A percentile compares a stretch with the other conserved stretches of the same genome.
phyloP scores from a whole-genome alignment of 768 basidiomycete species.

The Lyophyllum decastes region DNA sequence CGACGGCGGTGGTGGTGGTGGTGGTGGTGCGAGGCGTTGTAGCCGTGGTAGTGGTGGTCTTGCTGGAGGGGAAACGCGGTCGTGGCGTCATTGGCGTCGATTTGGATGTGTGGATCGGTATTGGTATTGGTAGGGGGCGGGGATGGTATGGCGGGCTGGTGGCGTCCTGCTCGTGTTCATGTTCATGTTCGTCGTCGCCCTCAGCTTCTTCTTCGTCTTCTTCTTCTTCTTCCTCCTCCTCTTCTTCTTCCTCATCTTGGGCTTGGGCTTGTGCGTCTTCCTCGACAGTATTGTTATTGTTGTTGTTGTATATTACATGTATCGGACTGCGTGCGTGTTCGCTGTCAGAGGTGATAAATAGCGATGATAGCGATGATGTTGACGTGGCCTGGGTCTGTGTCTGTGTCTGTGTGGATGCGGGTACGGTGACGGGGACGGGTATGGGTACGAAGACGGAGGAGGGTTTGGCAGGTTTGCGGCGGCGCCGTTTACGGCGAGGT shows the following conservation, averaged over 20 bases:
- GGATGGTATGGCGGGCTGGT: slow-evolving; percentile 4
- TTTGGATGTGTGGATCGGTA: slow-evolving; percentile 15
- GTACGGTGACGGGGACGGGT: too few species aligned
- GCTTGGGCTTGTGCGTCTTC: too few species aligned
- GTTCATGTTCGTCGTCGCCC: neutral
- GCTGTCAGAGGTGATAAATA: neutral
- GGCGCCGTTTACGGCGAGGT: slow-evolving; percentile 32
- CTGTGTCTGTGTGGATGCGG: too few species aligned
- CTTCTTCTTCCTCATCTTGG: too few species aligned
- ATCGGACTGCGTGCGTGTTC: neutral
- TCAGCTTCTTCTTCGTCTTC: slow-evolving; percentile 1
- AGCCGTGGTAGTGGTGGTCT: neutral
- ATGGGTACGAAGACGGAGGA: too few species aligned
- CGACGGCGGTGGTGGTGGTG: neutral
- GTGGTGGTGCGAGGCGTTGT: too few species aligned
- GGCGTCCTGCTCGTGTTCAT: slow-evolving; percentile 5
- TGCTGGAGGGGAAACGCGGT: neutral
- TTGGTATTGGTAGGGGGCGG: slow-evolving; percentile 15
- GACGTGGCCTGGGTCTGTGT: too few species aligned
- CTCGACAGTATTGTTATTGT: too few species aligned
- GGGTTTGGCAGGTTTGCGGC: too few species aligned
- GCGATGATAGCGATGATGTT: neutral
- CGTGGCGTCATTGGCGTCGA: slow-evolving; percentile 14
- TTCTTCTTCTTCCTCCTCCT: neutral
- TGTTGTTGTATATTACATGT: neutral